Base-by-base conservation (phyloP, 805 yeast species). In the Wickerhamiella azyma region DNA sequence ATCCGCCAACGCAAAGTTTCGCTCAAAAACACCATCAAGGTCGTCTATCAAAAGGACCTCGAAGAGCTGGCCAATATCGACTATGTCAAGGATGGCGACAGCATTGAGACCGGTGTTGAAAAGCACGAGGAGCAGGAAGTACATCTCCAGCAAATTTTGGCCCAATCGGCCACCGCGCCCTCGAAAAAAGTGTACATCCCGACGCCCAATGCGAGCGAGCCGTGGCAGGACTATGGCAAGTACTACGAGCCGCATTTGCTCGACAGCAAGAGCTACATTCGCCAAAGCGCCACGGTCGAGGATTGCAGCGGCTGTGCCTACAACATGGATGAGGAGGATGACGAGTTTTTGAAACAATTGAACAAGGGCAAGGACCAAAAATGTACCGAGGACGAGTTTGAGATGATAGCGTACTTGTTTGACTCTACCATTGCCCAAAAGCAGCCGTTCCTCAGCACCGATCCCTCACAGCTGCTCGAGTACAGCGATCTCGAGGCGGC, bases 61-160 rank as follows among this genome's bases (percentile, higher is more conserved):
- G 89, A 94, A 1, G 82, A 82, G 52, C 60, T 79, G 39, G 95
- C 86, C 51, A 74, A 78, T 21, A 10, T 42, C 16, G 83, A 77
- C 46, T 82, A 76, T 36, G 94, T 82, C 61, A 76, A 97, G 37
- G 96, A 89, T 52, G 65, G 84, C 26, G 85, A 85, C 56, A 85
- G 85, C 50, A 75, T 92, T 38, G 98, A 92, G 57, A 89, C 97
- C 6, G 98, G 98, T 65, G 98, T 92, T 37, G 98, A 92, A 59
- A 92, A 92, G 61, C 85, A 83, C 54, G 98, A 92, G 64, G 98
- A 92, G 64, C 94, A 85, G 52, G 98, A 92, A 63, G 92, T 84
- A 37, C 98, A 92, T 74, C 70, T 92, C 51, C 94, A 89, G 61
- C 85, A 81, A 52, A 96, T 88, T 42, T 80, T 92, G 53, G 78